Base-by-base conservation (phyloP, 2,329 filamentous ascomycete genomes). In the Cytospora chrysosperma region DNA sequence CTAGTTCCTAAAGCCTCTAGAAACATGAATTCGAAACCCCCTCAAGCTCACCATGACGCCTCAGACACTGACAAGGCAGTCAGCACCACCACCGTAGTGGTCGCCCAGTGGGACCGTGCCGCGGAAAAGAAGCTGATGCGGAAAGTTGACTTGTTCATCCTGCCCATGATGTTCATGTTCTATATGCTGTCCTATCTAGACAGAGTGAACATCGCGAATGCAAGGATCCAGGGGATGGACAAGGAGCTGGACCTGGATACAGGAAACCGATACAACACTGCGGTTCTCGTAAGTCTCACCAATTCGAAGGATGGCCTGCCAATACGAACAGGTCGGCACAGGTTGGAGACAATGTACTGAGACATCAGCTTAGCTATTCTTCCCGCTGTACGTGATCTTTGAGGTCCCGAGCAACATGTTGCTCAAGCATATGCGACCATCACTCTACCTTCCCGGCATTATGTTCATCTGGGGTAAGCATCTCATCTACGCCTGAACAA, bases 381-480 rank as follows among this genome's bases (percentile, higher is more conserved):
- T 94, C 79, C 85, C 94, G 67, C 88, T 88, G 1, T 96, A 95
- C 72, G 82, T 89, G 2, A 79, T 89, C 24, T 92, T 92, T 67
- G 91, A 94, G 72, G 85, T 89, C 0, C 78, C 91, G n/a, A 92
- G 88, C 61, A 95, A 95, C 70, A 75, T 94, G 15, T 75, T 94
- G 9, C 83, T 95, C 61, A 95, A 94, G 74, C 84, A 82, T 17
- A 78, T 93, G 58, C 83, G 88, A 0, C 92, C 92, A 0, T 89
- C 86, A 47, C 76, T 91, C 56, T 96, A 93, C 78, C 82, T 94
- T 27, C 88, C 91, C 0, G 75, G 82, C 7, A 94, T 94, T 69
- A 93, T 96, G 87, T 75, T 91, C 1, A 78, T 85, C 1, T 86
- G 80, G 79, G 76, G 77, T 2, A 27, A 75, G 2, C 77, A 34